These are phyloP conservation scores for Sphaerostilbella broomeana DNA, from an alignment of 2,329 filamentous ascomycete genomes.

Conservation along the genomic window DNA sequence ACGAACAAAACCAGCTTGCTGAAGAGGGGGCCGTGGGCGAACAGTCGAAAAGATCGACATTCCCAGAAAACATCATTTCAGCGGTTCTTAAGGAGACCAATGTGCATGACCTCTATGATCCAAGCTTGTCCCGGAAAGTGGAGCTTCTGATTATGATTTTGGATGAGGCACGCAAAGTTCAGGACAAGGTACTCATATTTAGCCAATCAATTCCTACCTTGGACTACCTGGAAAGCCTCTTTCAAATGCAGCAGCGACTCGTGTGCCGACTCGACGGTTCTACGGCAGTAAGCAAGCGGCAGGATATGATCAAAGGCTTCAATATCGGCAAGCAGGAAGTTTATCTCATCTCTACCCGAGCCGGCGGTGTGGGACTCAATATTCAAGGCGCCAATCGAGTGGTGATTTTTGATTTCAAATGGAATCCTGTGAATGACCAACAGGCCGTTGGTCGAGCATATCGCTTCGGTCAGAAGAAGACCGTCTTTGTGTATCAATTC, in stretches of 20 bases:
- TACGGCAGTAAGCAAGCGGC: conserved; percentile 51
- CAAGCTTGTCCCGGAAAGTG: conserved; percentile 61
- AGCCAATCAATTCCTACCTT: conserved; percentile 65
- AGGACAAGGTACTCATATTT: conserved; percentile 77
- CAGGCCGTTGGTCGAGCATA: conserved; percentile 85
- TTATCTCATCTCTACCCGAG: conserved; percentile 75
- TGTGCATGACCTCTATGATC: conserved; percentile 35
- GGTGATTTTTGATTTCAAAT: conserved; percentile 77
- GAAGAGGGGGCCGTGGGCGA: too few relatives aligned
- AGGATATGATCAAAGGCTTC: conserved; percentile 60
- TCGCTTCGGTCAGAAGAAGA: conserved; percentile 73
- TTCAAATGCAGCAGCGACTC: conserved; percentile 42
- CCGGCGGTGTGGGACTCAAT: conserved; percentile 78
- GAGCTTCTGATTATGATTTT: conserved; percentile 63
- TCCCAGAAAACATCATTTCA: conserved; percentile 23
- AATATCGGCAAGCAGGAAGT: conserved; percentile 53
- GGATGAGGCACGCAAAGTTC: conserved; percentile 49
- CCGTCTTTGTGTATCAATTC: conserved; percentile 80
- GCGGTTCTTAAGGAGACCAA: conserved; percentile 31
- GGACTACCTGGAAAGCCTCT: conserved; percentile 57
- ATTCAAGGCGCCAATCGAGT: conserved; percentile 79
- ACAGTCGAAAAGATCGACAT: conserved; percentile 7
- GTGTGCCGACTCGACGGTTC: conserved; percentile 61
- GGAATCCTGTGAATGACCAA: conserved; percentile 74
- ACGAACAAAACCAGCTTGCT: too few relatives aligned